Base-by-base conservation (phyloP, 306 rosid genomes). In the Citrullus colocynthis region DNA sequence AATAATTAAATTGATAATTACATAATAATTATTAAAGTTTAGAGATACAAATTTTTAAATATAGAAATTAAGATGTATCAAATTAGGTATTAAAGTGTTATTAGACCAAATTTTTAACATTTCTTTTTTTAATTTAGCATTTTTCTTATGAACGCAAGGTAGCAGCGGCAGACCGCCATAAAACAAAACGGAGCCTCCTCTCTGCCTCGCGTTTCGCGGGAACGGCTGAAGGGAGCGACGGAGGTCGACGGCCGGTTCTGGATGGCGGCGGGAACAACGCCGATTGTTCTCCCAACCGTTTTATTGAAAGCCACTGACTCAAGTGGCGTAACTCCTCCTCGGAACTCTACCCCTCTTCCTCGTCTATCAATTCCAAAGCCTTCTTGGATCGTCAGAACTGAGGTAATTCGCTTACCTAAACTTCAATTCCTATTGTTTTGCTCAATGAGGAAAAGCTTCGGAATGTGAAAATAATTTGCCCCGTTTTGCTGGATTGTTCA, bases 361-460 rank as follows among this genome's bases (percentile, higher is more conserved):
- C 89, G 39, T 78, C 85, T 91, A n/a, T 91, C 94, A 2, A 74
- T 93, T 82, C 11, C 84, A 39, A 88, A 84, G 90, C 88, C 90
- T 4, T 91, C 93, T 78, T 93, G 89, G 96, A 87, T 91, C 73
- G 93, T 93, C 88, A 89, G 82, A 36, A 86, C 97, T 0, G 94
- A 93, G 90, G 88, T 83, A 74, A 85, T 83, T 87, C 75, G 5
- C 71, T 56, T 15, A 13, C 3, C 7, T 45, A 44, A 21, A 24
- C 34, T 71, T 20, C 6, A 14, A 44, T 48, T 71, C 42, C 14
- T 14, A 1, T 44, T 44, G 16, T 60, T 59, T 44, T 12, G n/a
- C 7, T 66, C 13, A 9, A 9, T 30, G 51, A 69, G 56, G 20
- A 9, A 44, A 42, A 18, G 56, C 17, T 42, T 45, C 21, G 13